Percentiles rank a stretch among this genome's conserved stretches.
phyloP scores from a whole-genome alignment of 352 stramenopile genomes.

The Globisporangium recalcitrans region DNA sequence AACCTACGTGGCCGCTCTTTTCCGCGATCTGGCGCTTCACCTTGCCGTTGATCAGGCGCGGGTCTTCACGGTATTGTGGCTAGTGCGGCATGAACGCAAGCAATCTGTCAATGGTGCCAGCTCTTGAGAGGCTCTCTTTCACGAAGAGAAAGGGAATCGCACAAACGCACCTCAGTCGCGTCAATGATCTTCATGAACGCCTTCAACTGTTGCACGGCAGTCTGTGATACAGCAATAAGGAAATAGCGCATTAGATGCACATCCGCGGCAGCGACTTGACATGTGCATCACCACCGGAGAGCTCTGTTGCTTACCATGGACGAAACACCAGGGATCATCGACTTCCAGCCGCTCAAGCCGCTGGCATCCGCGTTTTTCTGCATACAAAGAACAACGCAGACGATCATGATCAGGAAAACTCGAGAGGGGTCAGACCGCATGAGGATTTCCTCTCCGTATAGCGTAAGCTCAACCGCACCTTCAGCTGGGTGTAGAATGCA shows the following conservation, averaged over 20 bases:
- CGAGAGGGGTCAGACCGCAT: not conserved
- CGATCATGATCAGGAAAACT: not conserved
- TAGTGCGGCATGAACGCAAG: slow-evolving; percentile 12
- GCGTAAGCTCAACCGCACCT: slow-evolving; percentile 24
- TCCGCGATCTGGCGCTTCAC: slow-evolving; percentile 77
- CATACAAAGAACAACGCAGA: not conserved
- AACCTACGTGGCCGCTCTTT: slow-evolving; percentile 68
- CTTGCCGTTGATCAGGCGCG: slow-evolving; percentile 79
- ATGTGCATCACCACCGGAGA: no score
- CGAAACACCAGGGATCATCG: slow-evolving; percentile 73
- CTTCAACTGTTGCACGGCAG: slow-evolving; percentile 83
- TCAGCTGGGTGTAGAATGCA: slow-evolving; percentile 62
- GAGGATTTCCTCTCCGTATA: not conserved
- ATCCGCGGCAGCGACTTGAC: not conserved
- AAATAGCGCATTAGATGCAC: not conserved
- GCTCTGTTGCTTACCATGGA: slow-evolving; percentile 46
- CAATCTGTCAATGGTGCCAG: not conserved
- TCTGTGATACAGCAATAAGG: slow-evolving; percentile 26
- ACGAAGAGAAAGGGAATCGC: no score
- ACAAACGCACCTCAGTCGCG: slow-evolving; percentile 57
- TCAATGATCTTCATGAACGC: slow-evolving; percentile 76
- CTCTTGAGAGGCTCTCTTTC: no score
- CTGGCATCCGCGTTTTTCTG: slow-evolving; percentile 78
- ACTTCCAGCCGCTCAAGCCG: slow-evolving; percentile 71
- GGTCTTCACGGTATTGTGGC: slow-evolving; percentile 64